These are phyloP conservation scores for Cicer pinnatifidum DNA, from an alignment of 306 rosid genomes.

Conservation along the genomic window DNA sequence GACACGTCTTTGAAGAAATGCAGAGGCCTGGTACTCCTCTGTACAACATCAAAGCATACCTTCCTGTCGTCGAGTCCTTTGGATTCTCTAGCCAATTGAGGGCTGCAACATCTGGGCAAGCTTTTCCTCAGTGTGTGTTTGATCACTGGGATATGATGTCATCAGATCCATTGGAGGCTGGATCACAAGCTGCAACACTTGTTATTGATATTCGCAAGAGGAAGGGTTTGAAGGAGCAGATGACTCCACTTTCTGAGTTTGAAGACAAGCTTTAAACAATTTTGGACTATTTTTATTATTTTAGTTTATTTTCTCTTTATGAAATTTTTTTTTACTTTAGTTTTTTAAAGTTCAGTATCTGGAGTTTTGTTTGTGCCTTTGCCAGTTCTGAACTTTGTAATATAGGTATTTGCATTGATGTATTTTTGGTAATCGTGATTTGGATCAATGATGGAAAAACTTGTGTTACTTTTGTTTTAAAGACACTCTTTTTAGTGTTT, in stretches of 20 bases:
- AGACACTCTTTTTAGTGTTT: too few species aligned
- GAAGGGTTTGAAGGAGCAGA: slow-evolving; percentile 93
- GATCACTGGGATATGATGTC: slow-evolving; percentile 95
- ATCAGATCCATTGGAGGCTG: slow-evolving; percentile 79
- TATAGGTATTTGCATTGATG: too few species aligned
- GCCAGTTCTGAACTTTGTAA: too few species aligned
- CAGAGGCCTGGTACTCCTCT: slow-evolving; percentile 90
- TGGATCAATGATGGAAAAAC: too few species aligned
- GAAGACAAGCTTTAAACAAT: slow-evolving; percentile 72
- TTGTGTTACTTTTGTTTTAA: too few species aligned
- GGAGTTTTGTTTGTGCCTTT: too few species aligned
- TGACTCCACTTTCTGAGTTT: slow-evolving; percentile 79
- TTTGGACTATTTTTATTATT: not conserved
- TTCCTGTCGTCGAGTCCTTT: slow-evolving; percentile 77
- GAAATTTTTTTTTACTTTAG: not conserved
- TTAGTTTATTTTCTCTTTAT: not conserved
- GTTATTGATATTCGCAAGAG: slow-evolving; percentile 81
- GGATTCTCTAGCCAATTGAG: slow-evolving; percentile 77
- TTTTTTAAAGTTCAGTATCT: too few species aligned
- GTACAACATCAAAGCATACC: slow-evolving; percentile 81
- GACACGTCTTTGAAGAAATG: slow-evolving; percentile 79
- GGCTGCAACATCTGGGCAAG: slow-evolving; percentile 95
- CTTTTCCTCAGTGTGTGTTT: slow-evolving; percentile 89
- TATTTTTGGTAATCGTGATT: too few species aligned
- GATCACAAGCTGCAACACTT: slow-evolving; percentile 67